Percentiles rank a stretch among this genome's conserved stretches.
Conservation (phyloP, 106 monocot species). For the Triglochin maritima region DNA sequence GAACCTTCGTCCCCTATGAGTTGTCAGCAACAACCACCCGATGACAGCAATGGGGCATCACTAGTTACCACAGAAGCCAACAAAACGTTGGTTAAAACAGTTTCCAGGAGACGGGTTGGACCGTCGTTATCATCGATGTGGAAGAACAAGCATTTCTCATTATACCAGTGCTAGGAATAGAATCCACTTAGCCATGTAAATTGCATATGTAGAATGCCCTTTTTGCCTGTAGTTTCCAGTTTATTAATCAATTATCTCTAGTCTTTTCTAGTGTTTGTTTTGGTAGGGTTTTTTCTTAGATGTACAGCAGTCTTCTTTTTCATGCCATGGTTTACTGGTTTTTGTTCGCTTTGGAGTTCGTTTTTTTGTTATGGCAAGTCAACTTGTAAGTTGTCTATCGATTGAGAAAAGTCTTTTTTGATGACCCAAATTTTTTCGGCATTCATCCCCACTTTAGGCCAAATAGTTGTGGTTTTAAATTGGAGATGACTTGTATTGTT, state of each 20-base stretch:
- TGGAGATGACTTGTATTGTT: too few species aligned
- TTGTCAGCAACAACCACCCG: background rate
- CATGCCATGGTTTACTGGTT: too few species aligned
- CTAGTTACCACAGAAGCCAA: constrained; percentile 4
- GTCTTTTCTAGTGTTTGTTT: too few species aligned
- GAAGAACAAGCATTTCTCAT: constrained; percentile 11
- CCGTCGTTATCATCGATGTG: constrained; percentile 2
- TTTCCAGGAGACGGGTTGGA: constrained; percentile 36
- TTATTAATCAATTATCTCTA: background rate
- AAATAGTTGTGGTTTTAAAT: too few species aligned
- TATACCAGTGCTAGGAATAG: constrained; percentile 6
- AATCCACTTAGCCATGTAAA: background rate
- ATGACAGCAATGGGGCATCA: background rate
- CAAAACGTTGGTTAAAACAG: constrained; percentile 33
- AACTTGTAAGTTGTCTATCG: too few species aligned
- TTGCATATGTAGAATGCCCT: background rate
- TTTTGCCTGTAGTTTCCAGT: background rate
- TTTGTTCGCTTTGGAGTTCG: too few species aligned
- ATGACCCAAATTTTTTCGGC: too few species aligned
- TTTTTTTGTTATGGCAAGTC: too few species aligned
- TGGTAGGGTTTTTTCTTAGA: too few species aligned
- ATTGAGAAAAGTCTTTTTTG: too few species aligned
- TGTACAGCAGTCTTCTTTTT: too few species aligned
- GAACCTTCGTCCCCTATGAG: constrained; percentile 15
- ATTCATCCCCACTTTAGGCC: too few species aligned